A percentile compares a stretch with the other conserved stretches of the same genome.
These are phyloP conservation scores for Colletotrichum phormii DNA, from an alignment of 2,329 filamentous ascomycete genomes.

Conservation along the genomic window DNA sequence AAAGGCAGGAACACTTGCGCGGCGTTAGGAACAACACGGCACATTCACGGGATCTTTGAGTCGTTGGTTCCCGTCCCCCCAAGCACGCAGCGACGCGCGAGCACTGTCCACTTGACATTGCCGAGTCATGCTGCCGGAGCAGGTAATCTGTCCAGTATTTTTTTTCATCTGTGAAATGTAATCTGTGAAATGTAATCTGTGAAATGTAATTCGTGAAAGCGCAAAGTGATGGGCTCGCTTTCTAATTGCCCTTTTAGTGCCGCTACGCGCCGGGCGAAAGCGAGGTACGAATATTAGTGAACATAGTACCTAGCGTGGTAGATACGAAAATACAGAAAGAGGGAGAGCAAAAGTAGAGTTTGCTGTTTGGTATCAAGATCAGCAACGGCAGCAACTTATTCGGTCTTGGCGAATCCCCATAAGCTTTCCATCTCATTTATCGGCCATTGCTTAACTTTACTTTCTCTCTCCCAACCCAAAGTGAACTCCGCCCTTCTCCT, in stretches of 20 bases:
- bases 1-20: background rate
- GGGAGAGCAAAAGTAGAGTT: background rate
- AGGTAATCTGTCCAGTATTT: background rate
- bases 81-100: no score
- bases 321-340: no score
- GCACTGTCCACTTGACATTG: background rate
- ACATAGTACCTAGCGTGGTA: background rate
- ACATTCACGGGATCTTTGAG: background rate
- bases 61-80: background rate
- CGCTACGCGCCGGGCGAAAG: background rate
- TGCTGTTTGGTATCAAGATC: background rate
- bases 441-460: background rate
- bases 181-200: background rate
- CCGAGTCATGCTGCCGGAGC: conserved; percentile 1
- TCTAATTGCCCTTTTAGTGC: background rate
- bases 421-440: background rate
- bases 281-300: background rate
- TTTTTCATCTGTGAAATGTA: no score
- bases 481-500: background rate
- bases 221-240: background rate
- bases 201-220: background rate
- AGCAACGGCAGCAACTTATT: background rate
- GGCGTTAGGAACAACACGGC: background rate
- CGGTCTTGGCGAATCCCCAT: no score
- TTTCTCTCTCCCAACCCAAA: no score